Percentiles rank a stretch among this genome's conserved stretches.
These are phyloP conservation scores for Pleurozium schreberi DNA, from an alignment of 225 moss, liverwort and hornwort genomes.

Conservation along the genomic window DNA sequence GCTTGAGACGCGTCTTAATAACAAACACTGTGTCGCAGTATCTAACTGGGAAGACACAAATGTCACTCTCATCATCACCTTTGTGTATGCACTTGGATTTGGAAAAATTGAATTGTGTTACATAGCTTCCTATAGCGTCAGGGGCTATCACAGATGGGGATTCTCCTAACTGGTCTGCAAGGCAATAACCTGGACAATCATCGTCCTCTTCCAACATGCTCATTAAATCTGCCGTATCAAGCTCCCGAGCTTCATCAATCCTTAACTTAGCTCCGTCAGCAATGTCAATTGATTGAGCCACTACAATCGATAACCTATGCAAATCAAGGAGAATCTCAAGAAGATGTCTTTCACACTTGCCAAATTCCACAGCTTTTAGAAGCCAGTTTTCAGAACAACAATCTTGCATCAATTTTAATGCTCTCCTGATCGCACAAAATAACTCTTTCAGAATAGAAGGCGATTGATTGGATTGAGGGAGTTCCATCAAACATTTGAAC, in stretches of 20 bases:
- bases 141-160: neutral
- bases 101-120: neutral
- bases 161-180: neutral
- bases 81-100: neutral
- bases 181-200: neutral
- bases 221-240: neutral
- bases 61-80: rapidly evolving
- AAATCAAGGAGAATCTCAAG: neutral
- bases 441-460: neutral
- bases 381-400: neutral
- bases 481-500: neutral
- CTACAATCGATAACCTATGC: neutral
- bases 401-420: neutral
- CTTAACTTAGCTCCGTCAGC: rapidly evolving
- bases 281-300: neutral
- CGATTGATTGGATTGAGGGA: neutral
- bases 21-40: neutral
- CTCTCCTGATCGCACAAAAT: neutral
- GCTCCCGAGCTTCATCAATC: neutral
- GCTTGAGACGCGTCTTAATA: neutral
- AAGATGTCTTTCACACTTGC: neutral
- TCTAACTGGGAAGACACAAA: neutral
- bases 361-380: neutral
- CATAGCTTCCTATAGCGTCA: neutral
- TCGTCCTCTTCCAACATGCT: neutral